phyloP scores from a whole-genome alignment of 225 moss, liverwort and hornwort species.

The Bryoerythrophyllum caledonicum region DNA sequence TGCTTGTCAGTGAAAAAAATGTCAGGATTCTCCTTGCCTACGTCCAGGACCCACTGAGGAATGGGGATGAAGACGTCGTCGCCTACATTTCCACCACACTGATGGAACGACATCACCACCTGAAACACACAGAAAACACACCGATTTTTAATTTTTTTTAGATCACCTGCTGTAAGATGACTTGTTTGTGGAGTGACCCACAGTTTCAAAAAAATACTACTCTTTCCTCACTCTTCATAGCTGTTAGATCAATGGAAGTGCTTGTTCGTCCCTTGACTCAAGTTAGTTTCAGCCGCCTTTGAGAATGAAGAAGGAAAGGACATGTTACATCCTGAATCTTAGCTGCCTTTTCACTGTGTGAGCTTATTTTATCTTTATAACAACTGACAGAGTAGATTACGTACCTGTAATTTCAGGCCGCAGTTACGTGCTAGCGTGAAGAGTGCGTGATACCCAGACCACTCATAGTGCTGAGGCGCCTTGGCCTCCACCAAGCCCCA shows the following conservation, averaged over 20 bases:
- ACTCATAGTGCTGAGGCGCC: slow-evolving; percentile 64
- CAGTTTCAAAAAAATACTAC: too few relatives aligned
- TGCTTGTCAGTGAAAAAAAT: slow-evolving; percentile 70
- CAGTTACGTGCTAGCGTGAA: slow-evolving; percentile 68
- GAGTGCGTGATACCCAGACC: slow-evolving; percentile 71
- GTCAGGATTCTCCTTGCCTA: slow-evolving; percentile 75
- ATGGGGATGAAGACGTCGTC: slow-evolving; percentile 65
- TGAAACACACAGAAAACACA: slow-evolving; percentile 23
- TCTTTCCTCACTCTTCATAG: too few relatives aligned
- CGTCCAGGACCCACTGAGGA: slow-evolving; percentile 72
- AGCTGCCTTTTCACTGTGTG: too few relatives aligned
- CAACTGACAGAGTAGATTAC: background rate
- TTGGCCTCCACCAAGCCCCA: slow-evolving; percentile 79
- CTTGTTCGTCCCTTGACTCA: too few relatives aligned
- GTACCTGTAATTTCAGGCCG: slow-evolving; percentile 71
- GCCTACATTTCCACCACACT: slow-evolving; percentile 75
- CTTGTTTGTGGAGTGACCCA: too few relatives aligned
- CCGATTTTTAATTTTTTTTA: too few relatives aligned
- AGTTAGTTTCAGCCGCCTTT: too few relatives aligned
- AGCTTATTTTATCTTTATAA: too few relatives aligned
- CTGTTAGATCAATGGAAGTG: too few relatives aligned
- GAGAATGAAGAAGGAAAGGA: too few relatives aligned
- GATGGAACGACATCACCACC: slow-evolving; percentile 98
- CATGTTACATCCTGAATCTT: too few relatives aligned
- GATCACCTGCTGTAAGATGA: too few relatives aligned